Base-by-base conservation (phyloP, 2,329 filamentous ascomycete species). In the Fonsecaea multimorphosa region DNA sequence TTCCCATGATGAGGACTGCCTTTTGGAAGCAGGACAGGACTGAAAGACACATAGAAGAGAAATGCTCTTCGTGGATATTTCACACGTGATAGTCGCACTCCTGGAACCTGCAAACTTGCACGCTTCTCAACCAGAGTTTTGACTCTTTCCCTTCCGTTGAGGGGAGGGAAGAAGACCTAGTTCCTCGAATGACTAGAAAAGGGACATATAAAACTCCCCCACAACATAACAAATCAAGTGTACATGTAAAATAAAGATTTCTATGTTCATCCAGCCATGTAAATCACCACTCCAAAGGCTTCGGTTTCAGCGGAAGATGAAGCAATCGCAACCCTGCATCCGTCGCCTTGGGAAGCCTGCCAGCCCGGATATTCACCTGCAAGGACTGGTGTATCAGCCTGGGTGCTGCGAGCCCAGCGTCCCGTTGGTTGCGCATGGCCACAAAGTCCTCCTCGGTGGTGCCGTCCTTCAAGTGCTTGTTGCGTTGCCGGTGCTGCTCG, bases 341-440 rank as follows among this genome's bases (percentile, higher is more conserved):
- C 3, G 72, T 46, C 31, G 51, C 9, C 51, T 29, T 70, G 31
- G 78, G 78, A 46, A 80, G 70, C 32, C 72, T 70, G 0, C 77
- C 78, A 0, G 72, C 78, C n/a, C 77, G 74, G 44, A 80, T 72
- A 62, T 80, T 80, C 7, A 80, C 66, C 69, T 80, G 78, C 70
- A 80, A 63, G 1, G 77, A 74, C 52, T 74, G 77, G 62, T 78
- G 73, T 36, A 80, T 58, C 62, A 81, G 61, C 40, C 68, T 75
- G 1, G 78, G 78, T 34, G 73, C 75, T 4, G 62, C 66, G 36
- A 80, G 58, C 0, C 22, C 64, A 6, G 53, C 54, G 68, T 80
- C 78, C 6, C 75, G 68, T 44, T 76, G 68, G n/a, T 44, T 66
- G 3, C 78, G 72, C 71, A 71, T 66, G 11, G 58, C 36, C 0